Evolutionary conservation across 225 moss, liverwort and hornwort species (phyloP).

Genomic region (Polytrichum commune): DNA sequence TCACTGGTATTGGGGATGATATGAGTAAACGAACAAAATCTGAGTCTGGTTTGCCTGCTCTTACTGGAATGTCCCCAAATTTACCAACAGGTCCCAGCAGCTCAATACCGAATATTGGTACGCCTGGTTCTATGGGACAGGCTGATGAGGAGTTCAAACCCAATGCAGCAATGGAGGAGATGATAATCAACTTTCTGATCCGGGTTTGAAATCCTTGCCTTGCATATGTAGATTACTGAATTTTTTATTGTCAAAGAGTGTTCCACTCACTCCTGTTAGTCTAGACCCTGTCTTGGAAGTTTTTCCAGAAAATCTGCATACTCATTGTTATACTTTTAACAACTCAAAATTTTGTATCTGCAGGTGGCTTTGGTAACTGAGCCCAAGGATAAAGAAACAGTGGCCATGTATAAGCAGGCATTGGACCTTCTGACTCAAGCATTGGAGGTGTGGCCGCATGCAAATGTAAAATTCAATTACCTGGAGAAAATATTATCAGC

Average conservation of each 20-base stretch:
- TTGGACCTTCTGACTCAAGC: constrained; percentile 89
- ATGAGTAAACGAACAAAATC: constrained; percentile 74
- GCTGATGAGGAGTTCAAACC: constrained; percentile 99
- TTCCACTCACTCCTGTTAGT: too few species aligned
- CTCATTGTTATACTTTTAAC: too few species aligned
- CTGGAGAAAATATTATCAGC: constrained; percentile 87
- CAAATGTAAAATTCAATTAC: constrained; percentile 98
- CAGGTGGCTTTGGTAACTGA: constrained; percentile 97
- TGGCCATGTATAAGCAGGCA: constrained; percentile 90
- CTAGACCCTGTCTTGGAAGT: too few species aligned
- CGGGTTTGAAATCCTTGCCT: constrained; percentile 39
- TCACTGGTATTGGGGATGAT: constrained; percentile 59
- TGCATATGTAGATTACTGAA: neutral
- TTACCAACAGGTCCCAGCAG: constrained; percentile 57
- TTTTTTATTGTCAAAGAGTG: too few species aligned
- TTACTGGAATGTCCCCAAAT: constrained; percentile 86
- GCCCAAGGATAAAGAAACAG: constrained; percentile 94
- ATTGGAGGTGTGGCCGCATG: constrained; percentile 96
- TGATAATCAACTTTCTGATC: constrained; percentile 98
- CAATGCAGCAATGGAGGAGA: constrained; percentile 99
- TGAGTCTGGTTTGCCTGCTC: constrained; percentile 75
- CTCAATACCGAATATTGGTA: constrained; percentile 88
- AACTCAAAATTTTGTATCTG: constrained; percentile 14
- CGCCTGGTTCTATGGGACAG: constrained; percentile 90
- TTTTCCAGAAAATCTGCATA: too few species aligned